Percentiles rank a stretch among this genome's conserved stretches.
phyloP scores from a whole-genome alignment of 345 rosid species.

The Lumnitzera racemosa region DNA sequence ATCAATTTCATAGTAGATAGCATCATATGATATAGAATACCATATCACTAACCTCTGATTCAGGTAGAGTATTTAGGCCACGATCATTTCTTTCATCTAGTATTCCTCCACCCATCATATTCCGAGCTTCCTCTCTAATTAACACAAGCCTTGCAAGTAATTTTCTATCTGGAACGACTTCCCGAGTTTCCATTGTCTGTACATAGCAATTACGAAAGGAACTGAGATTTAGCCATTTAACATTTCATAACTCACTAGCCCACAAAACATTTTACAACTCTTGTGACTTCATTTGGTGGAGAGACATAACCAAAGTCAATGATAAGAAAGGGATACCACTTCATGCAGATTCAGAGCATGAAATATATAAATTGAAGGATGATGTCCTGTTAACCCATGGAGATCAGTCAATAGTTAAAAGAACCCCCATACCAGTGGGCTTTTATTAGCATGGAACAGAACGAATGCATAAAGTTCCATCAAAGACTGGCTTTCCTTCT shows the following conservation, averaged over 20 bases:
- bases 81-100: slow-evolving; percentile 94
- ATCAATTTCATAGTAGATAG: background rate
- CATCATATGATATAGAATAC: background rate
- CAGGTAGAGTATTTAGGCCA: slow-evolving; percentile 81
- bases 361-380: too few relatives aligned
- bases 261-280: background rate
- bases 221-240: background rate
- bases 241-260: background rate
- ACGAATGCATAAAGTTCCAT: too few relatives aligned
- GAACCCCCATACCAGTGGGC: too few relatives aligned
- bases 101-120: slow-evolving; percentile 97
- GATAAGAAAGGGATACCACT: too few relatives aligned
- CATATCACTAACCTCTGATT: slow-evolving; percentile 65
- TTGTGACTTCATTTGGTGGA: background rate
- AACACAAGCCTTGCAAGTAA: slow-evolving; percentile 84
- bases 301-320: too few relatives aligned
- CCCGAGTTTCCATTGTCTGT: slow-evolving; percentile 88
- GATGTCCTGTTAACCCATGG: too few relatives aligned
- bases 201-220: background rate
- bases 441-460: too few relatives aligned
- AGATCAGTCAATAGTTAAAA: too few relatives aligned
- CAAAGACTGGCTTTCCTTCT: too few relatives aligned
- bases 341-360: too few relatives aligned
- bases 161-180: slow-evolving; percentile 76
- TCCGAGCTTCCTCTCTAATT: slow-evolving; percentile 89